Evolutionary conservation across 1,284 basidiomycete genomes (phyloP), one percentile per base, ranked within the genome.

Genomic region (Fomitiporia mediterranea): DNA sequence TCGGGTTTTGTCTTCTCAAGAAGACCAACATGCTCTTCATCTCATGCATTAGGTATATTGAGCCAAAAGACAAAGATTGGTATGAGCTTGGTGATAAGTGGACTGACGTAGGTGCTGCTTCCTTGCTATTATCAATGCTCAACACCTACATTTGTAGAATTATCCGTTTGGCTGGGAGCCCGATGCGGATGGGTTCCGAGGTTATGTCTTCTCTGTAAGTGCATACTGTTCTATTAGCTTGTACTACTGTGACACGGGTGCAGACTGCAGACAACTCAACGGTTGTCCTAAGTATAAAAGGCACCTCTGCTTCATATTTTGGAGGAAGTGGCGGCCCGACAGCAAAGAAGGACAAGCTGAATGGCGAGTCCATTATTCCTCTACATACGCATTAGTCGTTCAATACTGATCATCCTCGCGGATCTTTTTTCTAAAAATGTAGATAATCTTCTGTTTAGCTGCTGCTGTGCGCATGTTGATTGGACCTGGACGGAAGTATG

Each of bases 401-500:
- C n/a, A n/a, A n/a, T n/a, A n/a, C 21, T 28, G 6, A 13, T 38
- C 15, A 23, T 5, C 17, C n/a, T 98, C 94, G 98, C 71, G 8
- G 17, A 42, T 15, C 2, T 37, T 37, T 52, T 13, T 11, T 37
- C n/a, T n/a, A 8, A 15, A 0, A 7, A 19, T 34, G 17, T 21
- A 53, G 52, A 53, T 32, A 98, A 98, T 64, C 69, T 99, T n/a
- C 74, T 98, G 54, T 99, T 98, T 72, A 89, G 94, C 53, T 99
- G 96, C 72, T 99, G 96, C 72, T 99, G 96, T 70, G 97, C 97
- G 0, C 78, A 84, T 17, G 83, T 99, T 23, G 92, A 92, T 67
- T 97, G 93, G 84, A 86, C 91, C 4, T 99, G 96, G 96, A 84
- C 88, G 40, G 83, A 94, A 0, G 96, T 98, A 4, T 99, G 97